These are phyloP conservation scores for Syzygium jambos DNA, from an alignment of 345 rosid species.

Conservation along the genomic window DNA sequence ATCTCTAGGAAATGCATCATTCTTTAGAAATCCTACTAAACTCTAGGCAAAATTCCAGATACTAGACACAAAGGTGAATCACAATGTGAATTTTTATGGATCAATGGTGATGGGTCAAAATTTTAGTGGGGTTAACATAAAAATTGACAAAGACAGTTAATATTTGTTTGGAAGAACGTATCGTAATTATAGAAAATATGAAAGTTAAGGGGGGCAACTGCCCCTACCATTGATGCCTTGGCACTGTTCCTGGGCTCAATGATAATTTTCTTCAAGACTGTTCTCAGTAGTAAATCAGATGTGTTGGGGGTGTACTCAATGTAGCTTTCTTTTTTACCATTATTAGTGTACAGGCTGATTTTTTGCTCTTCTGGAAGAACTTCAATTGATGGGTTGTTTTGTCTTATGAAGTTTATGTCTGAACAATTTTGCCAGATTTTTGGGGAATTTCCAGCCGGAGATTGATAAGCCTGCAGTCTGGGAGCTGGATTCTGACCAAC, in stretches of 20 bases:
- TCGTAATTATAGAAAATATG: neutral
- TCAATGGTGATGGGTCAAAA: neutral
- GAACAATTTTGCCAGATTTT: slow-evolving; percentile 49
- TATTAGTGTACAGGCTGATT: neutral
- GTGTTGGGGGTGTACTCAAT: neutral
- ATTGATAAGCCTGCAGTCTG: slow-evolving; percentile 64
- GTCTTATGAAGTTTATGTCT: neutral
- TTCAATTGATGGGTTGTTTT: neutral
- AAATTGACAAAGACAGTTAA: neutral
- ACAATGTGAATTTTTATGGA: neutral
- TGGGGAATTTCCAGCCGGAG: slow-evolving; percentile 83
- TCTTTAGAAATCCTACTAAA: neutral
- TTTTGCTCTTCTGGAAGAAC: neutral
- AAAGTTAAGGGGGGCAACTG: neutral
- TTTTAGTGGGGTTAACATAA: neutral
- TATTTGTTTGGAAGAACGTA: neutral
- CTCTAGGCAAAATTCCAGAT: neutral
- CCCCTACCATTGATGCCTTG: neutral
- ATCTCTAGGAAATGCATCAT: neutral
- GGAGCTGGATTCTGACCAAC: slow-evolving; percentile 69
- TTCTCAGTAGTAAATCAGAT: neutral
- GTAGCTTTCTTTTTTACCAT: neutral
- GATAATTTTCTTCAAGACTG: neutral
- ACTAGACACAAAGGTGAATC: neutral
- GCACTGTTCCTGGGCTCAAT: neutral